phyloP scores from a whole-genome alignment of 306 rosid genomes.

The Quercus variabilis region DNA sequence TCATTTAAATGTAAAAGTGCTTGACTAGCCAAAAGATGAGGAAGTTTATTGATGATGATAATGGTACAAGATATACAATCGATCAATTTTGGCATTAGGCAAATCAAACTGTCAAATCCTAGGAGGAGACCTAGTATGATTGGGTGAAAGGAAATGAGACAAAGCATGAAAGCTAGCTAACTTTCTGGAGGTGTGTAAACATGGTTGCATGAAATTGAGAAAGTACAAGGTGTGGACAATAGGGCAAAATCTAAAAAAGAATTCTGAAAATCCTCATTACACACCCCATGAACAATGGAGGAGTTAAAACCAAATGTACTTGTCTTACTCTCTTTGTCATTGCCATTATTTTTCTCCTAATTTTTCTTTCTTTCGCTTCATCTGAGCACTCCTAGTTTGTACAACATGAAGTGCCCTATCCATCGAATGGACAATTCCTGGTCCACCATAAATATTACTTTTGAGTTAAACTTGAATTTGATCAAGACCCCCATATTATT shows the following conservation, averaged over 20 bases:
- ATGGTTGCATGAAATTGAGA: conserved; percentile 16
- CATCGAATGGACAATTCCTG: too few species aligned
- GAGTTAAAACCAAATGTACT: conserved; percentile 17
- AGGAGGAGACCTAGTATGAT: conserved; percentile 5
- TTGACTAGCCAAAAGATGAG: background rate
- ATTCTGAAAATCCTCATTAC: conserved; percentile 5
- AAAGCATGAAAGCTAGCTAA: conserved; percentile 8
- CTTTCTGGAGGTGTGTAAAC: conserved; percentile 17
- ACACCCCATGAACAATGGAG: background rate
- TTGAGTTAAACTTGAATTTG: too few species aligned
- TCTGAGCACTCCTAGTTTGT: background rate
- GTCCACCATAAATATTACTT: too few species aligned
- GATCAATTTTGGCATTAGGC: conserved; percentile 24
- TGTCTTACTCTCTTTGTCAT: conserved; percentile 5
- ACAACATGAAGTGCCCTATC: background rate
- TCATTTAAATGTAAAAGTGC: conserved; percentile 1
- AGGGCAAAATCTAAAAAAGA: conserved; percentile 1
- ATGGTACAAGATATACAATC: background rate
- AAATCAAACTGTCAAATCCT: conserved; percentile 22
- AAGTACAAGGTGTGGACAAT: conserved; percentile 13
- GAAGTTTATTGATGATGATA: background rate
- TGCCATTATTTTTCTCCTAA: conserved; percentile 4
- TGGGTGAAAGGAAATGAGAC: conserved; percentile 21
- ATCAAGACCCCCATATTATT: conserved; percentile 1
- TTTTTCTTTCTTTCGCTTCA: background rate